Evolutionary conservation across 305 asterid species (phyloP), one percentile per base, ranked within the genome.

Genomic region (Nicotiana rustica): DNA sequence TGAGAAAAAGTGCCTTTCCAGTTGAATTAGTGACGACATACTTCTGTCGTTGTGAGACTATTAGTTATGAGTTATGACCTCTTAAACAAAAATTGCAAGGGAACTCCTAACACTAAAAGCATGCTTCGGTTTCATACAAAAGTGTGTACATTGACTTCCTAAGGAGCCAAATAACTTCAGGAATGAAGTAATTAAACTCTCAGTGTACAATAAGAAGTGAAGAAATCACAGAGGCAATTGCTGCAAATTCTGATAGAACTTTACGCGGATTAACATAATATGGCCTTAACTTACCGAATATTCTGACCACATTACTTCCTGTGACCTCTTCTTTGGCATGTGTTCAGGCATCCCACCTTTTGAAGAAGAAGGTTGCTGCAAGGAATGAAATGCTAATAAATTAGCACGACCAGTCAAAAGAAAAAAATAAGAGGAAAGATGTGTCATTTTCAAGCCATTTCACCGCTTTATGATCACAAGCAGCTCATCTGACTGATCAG

Each of bases 281-380:
- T 69, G 33, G 57, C 56, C 25, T 25, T 19, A 79, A 64, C 83
- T 91, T 87, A 92, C 97, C 84, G 90, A 92, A 83, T 89, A 90
- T 9, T 86, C 97, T 38, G 93, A 77, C 91, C 90, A 92, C 76
- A 82, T 21, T 83, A 89, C 88, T 81, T 91, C 99, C 81, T 82
- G 93, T 41, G 93, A 85, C 90, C 97, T 91, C 89, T 92, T 92
- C 89, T 90, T 91, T 61, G 93, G 75, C 86, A 85, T 81, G 3
- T 85, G 89, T 82, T 93, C 95, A n/a, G 77, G n/a, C 44, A 41
- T 29, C 59, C 77, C 77, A 36, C 77, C 55, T 41, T 47, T 80
- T 4, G 83, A 80, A 29, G 83, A 80, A 77, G 79, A 78, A 25
- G 67, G 21, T 56, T 55, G 65, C 79, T 62, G 67, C 70, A 76